Percentiles rank a stretch among this genome's conserved stretches.
Evolutionary conservation across 2,329 filamentous ascomycete species (phyloP).

Genomic region (Aspergillus bombycis): DNA sequence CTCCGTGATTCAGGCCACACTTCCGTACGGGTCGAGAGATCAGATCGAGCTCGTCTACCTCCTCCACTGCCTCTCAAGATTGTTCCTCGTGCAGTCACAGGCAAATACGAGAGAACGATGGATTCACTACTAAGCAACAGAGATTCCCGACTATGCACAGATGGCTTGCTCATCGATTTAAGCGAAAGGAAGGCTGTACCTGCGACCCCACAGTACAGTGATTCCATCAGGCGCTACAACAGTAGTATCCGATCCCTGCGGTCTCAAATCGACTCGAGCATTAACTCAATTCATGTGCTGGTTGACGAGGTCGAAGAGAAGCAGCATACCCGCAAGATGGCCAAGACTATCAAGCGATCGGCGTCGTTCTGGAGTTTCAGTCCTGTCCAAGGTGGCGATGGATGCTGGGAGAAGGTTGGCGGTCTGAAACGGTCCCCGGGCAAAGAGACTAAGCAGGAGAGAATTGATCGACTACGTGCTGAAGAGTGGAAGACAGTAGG

Average conservation of each 20-base stretch:
- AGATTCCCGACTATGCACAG: background rate
- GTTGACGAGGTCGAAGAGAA: slow-evolving; percentile 28
- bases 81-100: slow-evolving; percentile 17
- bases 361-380: slow-evolving; percentile 47
- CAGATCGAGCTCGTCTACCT: slow-evolving; percentile 14
- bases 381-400: slow-evolving; percentile 24
- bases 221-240: slow-evolving; percentile 28
- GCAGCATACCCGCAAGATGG: slow-evolving; percentile 29
- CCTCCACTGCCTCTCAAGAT: slow-evolving; percentile 28
- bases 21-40: background rate
- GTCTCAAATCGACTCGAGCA: slow-evolving; percentile 30
- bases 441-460: slow-evolving; percentile 39
- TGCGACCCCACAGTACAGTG: slow-evolving; percentile 8
- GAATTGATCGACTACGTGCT: slow-evolving; percentile 38
- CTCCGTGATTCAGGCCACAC: background rate
- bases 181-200: background rate
- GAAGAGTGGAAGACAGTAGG: slow-evolving; percentile 45
- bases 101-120: background rate
- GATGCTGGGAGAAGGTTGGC: background rate
- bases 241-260: slow-evolving; percentile 28
- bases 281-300: slow-evolving; percentile 29
- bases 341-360: slow-evolving; percentile 32
- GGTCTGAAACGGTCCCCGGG: background rate
- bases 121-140: background rate
- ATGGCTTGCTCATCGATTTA: background rate